phyloP scores from a whole-genome alignment of 306 rosid genomes.

The Ammopiptanthus mongolicus region DNA sequence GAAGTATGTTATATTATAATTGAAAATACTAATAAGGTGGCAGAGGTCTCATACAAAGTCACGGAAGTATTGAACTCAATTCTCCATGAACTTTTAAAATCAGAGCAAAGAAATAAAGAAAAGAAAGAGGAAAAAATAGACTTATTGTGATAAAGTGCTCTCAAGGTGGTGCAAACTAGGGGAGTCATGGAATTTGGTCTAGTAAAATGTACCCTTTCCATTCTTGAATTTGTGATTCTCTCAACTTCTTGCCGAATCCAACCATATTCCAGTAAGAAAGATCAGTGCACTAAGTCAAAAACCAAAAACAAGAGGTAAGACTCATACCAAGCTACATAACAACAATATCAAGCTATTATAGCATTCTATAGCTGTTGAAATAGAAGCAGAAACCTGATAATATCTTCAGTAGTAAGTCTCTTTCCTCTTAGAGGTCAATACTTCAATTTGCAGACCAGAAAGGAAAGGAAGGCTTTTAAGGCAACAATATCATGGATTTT shows the following conservation, averaged over 20 bases:
- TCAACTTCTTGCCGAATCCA: conserved; percentile 77
- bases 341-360: conserved; percentile 9
- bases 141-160: background rate
- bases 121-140: background rate
- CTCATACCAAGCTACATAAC: background rate
- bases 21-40: background rate
- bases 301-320: background rate
- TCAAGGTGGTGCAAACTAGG: background rate
- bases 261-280: conserved; percentile 51
- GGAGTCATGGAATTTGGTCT: background rate
- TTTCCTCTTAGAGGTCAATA: conserved; percentile 3
- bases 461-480: background rate
- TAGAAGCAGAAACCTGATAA: conserved; percentile 25
- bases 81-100: background rate
- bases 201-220: conserved; percentile 62
- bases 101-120: background rate
- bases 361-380: background rate
- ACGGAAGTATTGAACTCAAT: background rate
- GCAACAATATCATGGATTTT: conserved; percentile 5
- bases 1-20: background rate
- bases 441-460: background rate
- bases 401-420: background rate
- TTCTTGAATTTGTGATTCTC: conserved; percentile 82
- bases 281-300: conserved; percentile 8
- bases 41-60: background rate